Evolutionary conservation across 768 basidiomycete species (phyloP), one percentile per base, ranked within the genome.

Genomic region (Phlegmacium glaucopus): DNA sequence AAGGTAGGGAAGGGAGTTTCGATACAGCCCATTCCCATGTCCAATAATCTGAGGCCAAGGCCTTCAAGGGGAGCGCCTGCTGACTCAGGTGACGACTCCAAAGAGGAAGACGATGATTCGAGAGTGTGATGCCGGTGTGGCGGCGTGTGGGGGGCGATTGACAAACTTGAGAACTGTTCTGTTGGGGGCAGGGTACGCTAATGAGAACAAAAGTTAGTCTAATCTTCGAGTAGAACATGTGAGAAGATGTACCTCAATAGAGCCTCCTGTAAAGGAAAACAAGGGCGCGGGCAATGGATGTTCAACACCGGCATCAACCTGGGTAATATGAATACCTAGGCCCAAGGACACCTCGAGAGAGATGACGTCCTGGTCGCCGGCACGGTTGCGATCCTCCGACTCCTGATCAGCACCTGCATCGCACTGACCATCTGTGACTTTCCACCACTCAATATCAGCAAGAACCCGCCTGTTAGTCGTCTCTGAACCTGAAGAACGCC

Each of bases 391-490:
- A 54, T 72, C 72, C 57, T 73, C 72, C 57, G 60, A 55, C 58
- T 71, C 72, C 61, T 65, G 67, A 59, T 76, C 75, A 55, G 61
- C 64, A 59, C 66, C 68, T 42, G 59, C 53, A 54, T 75, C 72
- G 66, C 72, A 76, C 69, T 91, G 87, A 53, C 85, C 83, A 50
- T 83, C 86, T 52, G 77, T 70, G 55, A 90, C 87, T 58, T 74
- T 79, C 88, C 88, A 90, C 88, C 89, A 91, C 64, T 90, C 88
- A 60, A 91, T 85, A 71, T 91, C 89, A 28, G 86, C 88, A 51
- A 91, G 76, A 56, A 91, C 86, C 56, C 87, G 77, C 61, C 89
- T 77, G 53, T 65, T 72, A 55, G 62, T 65, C 29, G 78, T 79
- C 60, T 86, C 82, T 56, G 87, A 86, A 51, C 79, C 84, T 16